Base-by-base conservation (phyloP, 768 basidiomycete genomes). In the Suillus discolor region DNA sequence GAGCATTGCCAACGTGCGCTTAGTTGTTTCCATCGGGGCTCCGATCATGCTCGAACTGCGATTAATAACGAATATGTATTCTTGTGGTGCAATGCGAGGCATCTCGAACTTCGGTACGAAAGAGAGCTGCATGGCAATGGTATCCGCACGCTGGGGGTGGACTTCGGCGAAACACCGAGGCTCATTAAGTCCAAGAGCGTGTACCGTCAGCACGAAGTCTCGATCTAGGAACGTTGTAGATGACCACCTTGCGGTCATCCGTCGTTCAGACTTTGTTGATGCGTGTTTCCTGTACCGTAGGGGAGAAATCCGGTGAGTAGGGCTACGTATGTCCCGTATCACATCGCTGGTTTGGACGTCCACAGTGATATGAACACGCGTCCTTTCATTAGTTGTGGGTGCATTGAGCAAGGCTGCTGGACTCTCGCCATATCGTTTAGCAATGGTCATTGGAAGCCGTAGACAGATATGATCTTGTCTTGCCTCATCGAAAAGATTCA, bases 61-160 rank as follows among this genome's bases (percentile, higher is more conserved):
- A 67, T 90, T 88, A 15, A 90, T 74, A 12, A 90, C 62, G 67
- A 90, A 89, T 0, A 90, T 75, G 63, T 84, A 89, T 64, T 89
- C 87, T 62, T 87, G 87, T 0, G 76, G 70, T 7, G 65, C 65
- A 1, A 86, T 70, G 1, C 79, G 77, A 1, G 81, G 80, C 3
- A 86, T 69, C 20, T 77, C 70, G 64, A 84, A 83, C 55, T 80
- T 83, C 1, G 88, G 87, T 7, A 89, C 80, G 31, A 89, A 71
- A 0, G 82, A 84, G 44, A 88, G 71, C 51, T 84, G 85, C 76
- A 88, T 73, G 0, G 85, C 85, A 1, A 86, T 69, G 1, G 83
- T 81, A 63, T 68, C 57, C 61, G 72, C 42, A 47, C 66, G 49
- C 6, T 51, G 36, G 28, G n/a, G 16, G 54, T 78, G 73, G 4